Evolutionary conservation across 2,329 filamentous ascomycete species (phyloP).

Genomic region (Neurospora sp.): DNA sequence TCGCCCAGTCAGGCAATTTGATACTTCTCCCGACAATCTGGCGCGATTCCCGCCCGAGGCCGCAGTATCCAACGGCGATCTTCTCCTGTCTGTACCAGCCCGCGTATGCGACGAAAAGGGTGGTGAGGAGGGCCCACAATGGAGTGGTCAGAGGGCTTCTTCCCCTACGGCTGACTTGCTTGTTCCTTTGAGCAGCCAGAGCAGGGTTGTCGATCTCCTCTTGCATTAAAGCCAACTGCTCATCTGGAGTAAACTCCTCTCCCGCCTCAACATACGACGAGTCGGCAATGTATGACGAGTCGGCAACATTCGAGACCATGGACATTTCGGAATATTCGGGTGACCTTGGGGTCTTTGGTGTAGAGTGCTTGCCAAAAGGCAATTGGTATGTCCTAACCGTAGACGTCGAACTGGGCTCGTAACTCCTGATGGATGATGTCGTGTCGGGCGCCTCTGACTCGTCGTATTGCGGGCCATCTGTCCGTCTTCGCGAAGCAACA

Average conservation of each 20-base stretch:
- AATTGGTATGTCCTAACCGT: background rate
- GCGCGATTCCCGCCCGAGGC: conserved; percentile 58
- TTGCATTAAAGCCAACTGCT: conserved; percentile 67
- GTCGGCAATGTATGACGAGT: background rate
- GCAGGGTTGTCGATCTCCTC: conserved; percentile 52
- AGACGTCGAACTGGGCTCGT: background rate
- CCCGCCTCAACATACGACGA: conserved; percentile 49
- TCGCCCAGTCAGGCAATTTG: conserved; percentile 32
- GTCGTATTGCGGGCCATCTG: conserved; percentile 35
- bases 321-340: background rate
- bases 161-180: conserved; percentile 27
- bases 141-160: conserved; percentile 50
- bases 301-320: background rate
- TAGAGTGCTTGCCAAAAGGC: background rate
- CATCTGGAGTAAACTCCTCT: conserved; percentile 92
- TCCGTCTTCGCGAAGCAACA: conserved; percentile 30
- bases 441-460: conserved; percentile 43
- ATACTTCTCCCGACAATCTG: conserved; percentile 37
- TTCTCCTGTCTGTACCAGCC: conserved; percentile 92
- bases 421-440: conserved; percentile 1
- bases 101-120: conserved; percentile 61
- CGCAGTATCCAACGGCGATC: conserved; percentile 90
- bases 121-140: conserved; percentile 59
- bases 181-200: conserved; percentile 30
- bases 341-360: background rate